Percentiles rank a stretch among this genome's conserved stretches.
phyloP scores from a whole-genome alignment of 164 flowering plant genomes.

The Vitis labrusca region DNA sequence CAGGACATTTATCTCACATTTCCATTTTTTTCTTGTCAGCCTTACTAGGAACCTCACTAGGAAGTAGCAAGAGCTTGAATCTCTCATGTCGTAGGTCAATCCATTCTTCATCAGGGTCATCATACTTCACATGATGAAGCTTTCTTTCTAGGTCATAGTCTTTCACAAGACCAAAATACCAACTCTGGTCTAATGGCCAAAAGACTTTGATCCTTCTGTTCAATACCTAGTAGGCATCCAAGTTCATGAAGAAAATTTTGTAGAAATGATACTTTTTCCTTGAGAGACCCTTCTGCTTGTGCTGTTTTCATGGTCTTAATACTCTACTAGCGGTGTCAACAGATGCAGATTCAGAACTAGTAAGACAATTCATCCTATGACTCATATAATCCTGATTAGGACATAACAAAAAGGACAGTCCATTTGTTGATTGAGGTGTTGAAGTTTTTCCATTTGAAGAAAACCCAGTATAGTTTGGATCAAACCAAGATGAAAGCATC shows the following conservation, averaged over 20 bases:
- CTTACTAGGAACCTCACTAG: conserved; percentile 73
- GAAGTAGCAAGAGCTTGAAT: conserved; percentile 80
- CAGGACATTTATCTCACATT: conserved; percentile 17
- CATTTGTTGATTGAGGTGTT: conserved; percentile 33
- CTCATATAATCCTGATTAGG: conserved; percentile 23
- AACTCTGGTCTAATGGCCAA: conserved; percentile 95
- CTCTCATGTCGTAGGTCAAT: conserved; percentile 74
- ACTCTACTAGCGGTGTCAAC: conserved; percentile 58
- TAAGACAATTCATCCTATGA: conserved; percentile 20
- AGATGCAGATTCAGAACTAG: conserved; percentile 38
- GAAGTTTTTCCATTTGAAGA: conserved; percentile 37
- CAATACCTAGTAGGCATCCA: conserved; percentile 76
- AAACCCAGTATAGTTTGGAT: conserved; percentile 77
- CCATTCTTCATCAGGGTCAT: conserved; percentile 98
- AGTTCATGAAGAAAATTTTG: conserved; percentile 52
- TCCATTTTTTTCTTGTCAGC: conserved; percentile 24
- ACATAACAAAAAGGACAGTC: conserved; percentile 27
- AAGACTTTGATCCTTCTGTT: conserved; percentile 78
- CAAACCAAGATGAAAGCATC: conserved; percentile 96
- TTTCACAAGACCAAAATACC: conserved; percentile 86
- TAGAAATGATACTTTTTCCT: conserved; percentile 86
- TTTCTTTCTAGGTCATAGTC: conserved; percentile 61
- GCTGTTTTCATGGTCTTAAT: conserved; percentile 71
- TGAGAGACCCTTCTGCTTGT: conserved; percentile 38
- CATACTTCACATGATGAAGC: conserved; percentile 91